A percentile compares a stretch with the other conserved stretches of the same genome.
Evolutionary conservation across 768 basidiomycete species (phyloP).

Genomic region (Mycena alexandri): DNA sequence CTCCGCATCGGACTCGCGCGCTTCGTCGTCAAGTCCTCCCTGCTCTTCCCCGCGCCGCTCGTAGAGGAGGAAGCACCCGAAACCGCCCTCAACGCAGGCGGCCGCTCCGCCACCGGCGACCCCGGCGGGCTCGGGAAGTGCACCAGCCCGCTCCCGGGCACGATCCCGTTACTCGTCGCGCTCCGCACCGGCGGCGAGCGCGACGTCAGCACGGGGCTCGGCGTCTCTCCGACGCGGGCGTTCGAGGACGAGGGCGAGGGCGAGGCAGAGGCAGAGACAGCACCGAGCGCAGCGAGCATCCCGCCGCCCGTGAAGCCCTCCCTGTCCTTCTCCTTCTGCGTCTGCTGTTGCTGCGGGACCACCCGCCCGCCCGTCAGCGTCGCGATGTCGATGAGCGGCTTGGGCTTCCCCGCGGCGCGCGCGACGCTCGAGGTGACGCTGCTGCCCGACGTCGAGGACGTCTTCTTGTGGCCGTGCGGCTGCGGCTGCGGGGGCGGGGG

Average conservation of each 20-base stretch:
- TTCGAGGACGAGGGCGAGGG: too few species aligned
- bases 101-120: slow-evolving; percentile 28
- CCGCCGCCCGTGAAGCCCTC: slow-evolving; percentile 56
- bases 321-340: slow-evolving; percentile 34
- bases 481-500: too few species aligned
- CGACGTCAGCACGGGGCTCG: slow-evolving; percentile 33
- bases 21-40: neutral
- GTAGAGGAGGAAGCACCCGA: slow-evolving; percentile 1
- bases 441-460: slow-evolving; percentile 14
- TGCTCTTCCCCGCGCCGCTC: neutral
- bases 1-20: slow-evolving; percentile 24
- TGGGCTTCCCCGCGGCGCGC: slow-evolving; percentile 39
- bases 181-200: slow-evolving; percentile 31
- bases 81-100: slow-evolving; percentile 19
- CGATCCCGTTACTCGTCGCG: neutral
- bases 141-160: slow-evolving; percentile 8
- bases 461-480: slow-evolving; percentile 2
- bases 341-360: slow-evolving; percentile 21
- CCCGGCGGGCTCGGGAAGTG: slow-evolving; percentile 34
- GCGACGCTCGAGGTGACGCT: slow-evolving; percentile 13
- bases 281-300: slow-evolving; percentile 39
- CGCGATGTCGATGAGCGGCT: slow-evolving; percentile 67
- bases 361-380: slow-evolving; percentile 48
- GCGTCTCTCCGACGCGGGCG: slow-evolving; percentile 16
- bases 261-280: too few species aligned